These are phyloP conservation scores for Tinospora cordifolia DNA, from an alignment of 164 flowering plant genomes.

Conservation along the genomic window DNA sequence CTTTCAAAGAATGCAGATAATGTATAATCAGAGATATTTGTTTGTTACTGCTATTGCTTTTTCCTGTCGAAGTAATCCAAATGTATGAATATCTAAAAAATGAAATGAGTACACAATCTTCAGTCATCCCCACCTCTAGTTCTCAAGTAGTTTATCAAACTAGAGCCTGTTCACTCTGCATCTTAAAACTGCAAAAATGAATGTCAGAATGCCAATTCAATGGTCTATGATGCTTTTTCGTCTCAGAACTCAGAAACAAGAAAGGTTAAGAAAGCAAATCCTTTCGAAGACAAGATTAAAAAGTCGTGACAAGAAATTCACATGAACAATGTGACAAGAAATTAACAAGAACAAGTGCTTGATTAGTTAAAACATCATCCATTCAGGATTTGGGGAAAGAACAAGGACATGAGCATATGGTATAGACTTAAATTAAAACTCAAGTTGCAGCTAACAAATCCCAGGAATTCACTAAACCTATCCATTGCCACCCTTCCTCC, in stretches of 20 bases:
- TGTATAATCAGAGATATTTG: constrained; percentile 17
- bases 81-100: not conserved
- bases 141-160: too few species aligned
- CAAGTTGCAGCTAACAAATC: not conserved
- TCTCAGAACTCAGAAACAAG: too few species aligned
- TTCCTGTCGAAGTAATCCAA: not conserved
- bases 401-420: constrained; percentile 1
- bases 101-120: not conserved
- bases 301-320: not conserved
- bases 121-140: too few species aligned
- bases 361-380: not conserved
- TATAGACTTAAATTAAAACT: constrained; percentile 5
- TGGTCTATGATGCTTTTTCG: too few species aligned
- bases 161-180: too few species aligned
- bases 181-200: too few species aligned
- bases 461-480: not conserved
- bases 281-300: too few species aligned
- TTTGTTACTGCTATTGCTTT: not conserved
- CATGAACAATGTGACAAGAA: not conserved
- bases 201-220: too few species aligned
- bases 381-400: not conserved
- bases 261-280: too few species aligned
- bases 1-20: constrained; percentile 24
- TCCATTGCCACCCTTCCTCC: not conserved
- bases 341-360: not conserved